Percentiles rank a stretch among this genome's conserved stretches.
phyloP scores from a whole-genome alignment of 2,329 filamentous ascomycete species.

The Pseudogymnoascus verrucosus region DNA sequence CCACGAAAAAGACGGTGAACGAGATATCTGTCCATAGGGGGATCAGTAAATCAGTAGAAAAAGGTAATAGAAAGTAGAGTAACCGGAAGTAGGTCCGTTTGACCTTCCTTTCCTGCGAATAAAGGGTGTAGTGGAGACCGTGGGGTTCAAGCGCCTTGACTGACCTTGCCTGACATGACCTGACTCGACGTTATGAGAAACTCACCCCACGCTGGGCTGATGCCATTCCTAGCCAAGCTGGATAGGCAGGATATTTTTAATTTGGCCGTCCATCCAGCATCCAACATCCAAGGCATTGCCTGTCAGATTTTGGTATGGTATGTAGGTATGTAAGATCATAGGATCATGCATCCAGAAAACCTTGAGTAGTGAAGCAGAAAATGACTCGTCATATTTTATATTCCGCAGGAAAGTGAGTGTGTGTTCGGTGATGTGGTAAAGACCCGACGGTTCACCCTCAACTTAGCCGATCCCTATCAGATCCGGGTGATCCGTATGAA shows the following conservation, averaged over 20 bases:
- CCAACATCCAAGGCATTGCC: not conserved
- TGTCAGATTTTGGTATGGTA: not conserved
- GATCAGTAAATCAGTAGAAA: not conserved
- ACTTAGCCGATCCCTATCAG: not conserved
- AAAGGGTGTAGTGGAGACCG: not conserved
- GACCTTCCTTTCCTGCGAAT: not conserved
- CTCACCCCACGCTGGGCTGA: slow-evolving; percentile 1
- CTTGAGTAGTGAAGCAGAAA: not conserved
- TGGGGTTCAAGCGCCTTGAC: not conserved
- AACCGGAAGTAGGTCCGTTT: not conserved
- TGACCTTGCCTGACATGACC: not conserved
- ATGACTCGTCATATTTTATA: not conserved
- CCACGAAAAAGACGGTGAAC: not conserved
- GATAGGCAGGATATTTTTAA: not conserved
- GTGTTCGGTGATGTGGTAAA: not conserved
- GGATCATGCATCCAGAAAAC: not conserved
- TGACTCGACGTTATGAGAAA: slow-evolving; percentile 1
- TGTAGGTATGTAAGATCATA: not conserved
- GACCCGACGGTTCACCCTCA: not conserved
- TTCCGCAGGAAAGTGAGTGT: not conserved
- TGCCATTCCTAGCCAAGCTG: not conserved
- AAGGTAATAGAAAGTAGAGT: not conserved
- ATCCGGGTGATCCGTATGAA: not conserved
- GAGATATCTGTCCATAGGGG: not conserved
- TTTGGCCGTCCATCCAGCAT: not conserved